Conservation (phyloP, 148 eudicot species). For the Camellia lanceoleosa region DNA sequence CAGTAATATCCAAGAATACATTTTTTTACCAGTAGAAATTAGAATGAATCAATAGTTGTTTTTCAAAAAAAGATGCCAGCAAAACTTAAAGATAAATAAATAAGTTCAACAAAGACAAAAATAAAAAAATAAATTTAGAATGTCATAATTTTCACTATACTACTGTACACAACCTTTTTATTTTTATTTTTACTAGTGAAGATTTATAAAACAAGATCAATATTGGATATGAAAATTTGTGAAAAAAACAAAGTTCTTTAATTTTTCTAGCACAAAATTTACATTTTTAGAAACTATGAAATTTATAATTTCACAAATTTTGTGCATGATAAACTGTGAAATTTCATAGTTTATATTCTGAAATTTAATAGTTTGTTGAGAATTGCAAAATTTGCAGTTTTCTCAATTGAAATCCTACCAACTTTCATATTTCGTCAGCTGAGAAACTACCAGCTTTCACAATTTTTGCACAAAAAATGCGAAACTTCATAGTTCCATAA, state of each 20-base stretch:
- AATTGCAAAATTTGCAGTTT: not conserved
- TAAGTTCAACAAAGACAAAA: no score
- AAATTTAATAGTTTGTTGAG: no score
- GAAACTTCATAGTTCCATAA: no score
- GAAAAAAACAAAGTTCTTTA: not conserved
- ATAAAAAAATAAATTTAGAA: no score
- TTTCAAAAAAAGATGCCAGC: not conserved
- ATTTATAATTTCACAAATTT: no score
- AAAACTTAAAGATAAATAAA: not conserved
- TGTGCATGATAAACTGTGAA: no score
- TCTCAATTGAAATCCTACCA: not conserved
- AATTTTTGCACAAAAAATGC: no score
- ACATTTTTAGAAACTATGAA: not conserved
- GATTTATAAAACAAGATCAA: not conserved
- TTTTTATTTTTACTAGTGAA: not conserved
- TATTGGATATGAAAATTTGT: not conserved
- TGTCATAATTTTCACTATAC: not conserved
- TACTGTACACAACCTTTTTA: not conserved
- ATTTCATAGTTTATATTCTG: no score
- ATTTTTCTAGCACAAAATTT: no score
- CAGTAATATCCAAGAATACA: not conserved
- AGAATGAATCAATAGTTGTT: not conserved
- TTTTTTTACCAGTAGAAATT: not conserved
- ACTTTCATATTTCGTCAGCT: not conserved
- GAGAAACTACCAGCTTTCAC: not conserved